Conservation (phyloP, 2,329 filamentous ascomycete genomes). For the Nakataea oryzae region DNA sequence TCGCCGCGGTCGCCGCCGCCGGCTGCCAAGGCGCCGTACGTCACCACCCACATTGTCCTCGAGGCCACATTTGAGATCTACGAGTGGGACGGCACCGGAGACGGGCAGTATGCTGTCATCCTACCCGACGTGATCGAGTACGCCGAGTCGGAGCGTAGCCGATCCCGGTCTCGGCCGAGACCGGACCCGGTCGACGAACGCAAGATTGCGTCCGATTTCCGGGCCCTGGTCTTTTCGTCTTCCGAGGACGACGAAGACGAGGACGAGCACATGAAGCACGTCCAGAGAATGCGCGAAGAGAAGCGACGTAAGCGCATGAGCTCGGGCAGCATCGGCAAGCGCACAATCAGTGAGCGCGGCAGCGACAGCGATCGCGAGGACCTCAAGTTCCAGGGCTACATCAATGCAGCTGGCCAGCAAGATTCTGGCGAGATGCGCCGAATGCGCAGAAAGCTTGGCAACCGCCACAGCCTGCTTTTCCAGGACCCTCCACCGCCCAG, state of each 20-base stretch:
- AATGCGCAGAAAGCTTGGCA: conserved; percentile 32
- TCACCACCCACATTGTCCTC: conserved; percentile 5
- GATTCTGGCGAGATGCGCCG: conserved; percentile 26
- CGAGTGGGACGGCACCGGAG: conserved; percentile 19
- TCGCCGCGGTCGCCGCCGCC: too few species aligned
- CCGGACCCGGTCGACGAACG: conserved; percentile 24
- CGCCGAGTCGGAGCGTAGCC: conserved; percentile 17
- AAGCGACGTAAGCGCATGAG: conserved; percentile 35
- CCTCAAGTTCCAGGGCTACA: conserved; percentile 19
- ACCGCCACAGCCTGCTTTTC: conserved; percentile 36
- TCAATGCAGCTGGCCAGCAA: conserved; percentile 13
- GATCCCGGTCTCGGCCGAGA: conserved; percentile 10
- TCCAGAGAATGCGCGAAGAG: conserved; percentile 21
- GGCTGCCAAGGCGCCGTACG: not conserved
- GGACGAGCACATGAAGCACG: conserved; percentile 18
- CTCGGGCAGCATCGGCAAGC: conserved; percentile 42
- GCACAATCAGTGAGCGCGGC: conserved; percentile 40
- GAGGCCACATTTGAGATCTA: conserved; percentile 15
- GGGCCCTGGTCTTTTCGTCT: conserved; percentile 32
- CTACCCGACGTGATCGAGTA: conserved; percentile 36
- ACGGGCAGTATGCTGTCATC: conserved; percentile 29
- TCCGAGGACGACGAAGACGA: conserved; percentile 27
- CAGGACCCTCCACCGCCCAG: conserved; percentile 37
- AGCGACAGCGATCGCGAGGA: conserved; percentile 37
- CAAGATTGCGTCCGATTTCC: conserved; percentile 31